Conservation (phyloP, 306 rosid species). For the Inga leiocalycina region DNA sequence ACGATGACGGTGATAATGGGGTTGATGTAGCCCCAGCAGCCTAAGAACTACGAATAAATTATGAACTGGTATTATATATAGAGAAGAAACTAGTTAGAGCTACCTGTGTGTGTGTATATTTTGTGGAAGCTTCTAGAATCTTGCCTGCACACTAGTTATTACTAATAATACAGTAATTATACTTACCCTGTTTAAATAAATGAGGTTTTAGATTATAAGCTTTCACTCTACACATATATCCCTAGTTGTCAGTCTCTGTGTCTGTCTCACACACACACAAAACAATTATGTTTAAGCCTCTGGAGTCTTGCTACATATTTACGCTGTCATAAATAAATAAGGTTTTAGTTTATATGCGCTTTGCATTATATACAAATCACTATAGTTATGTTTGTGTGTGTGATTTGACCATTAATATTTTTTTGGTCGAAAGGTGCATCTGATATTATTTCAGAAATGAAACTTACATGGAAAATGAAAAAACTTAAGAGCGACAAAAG, state of each 20-base stretch:
- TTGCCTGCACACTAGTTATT: constrained; percentile 21
- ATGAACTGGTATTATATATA: constrained; percentile 12
- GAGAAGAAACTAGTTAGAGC: not conserved
- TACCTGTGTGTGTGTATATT: not conserved
- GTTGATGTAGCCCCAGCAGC: constrained; percentile 56
- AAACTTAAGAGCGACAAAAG: too few relatives aligned
- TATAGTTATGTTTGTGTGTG: not conserved
- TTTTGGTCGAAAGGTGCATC: too few relatives aligned
- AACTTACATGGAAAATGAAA: too few relatives aligned
- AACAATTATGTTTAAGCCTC: not conserved
- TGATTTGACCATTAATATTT: not conserved
- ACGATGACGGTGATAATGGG: constrained; percentile 38
- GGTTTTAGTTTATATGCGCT: not conserved
- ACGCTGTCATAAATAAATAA: not conserved
- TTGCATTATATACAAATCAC: not conserved
- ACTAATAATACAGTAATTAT: too few relatives aligned
- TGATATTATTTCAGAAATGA: too few relatives aligned
- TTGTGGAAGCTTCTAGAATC: not conserved
- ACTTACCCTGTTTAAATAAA: not conserved
- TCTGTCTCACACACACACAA: not conserved
- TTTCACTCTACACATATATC: not conserved
- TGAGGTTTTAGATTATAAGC: not conserved
- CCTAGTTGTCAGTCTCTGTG: not conserved
- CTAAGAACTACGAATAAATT: constrained; percentile 2
- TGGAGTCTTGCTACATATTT: not conserved